Base-by-base conservation (phyloP, 1,139 yeast species). In the Pichia sp. region DNA sequence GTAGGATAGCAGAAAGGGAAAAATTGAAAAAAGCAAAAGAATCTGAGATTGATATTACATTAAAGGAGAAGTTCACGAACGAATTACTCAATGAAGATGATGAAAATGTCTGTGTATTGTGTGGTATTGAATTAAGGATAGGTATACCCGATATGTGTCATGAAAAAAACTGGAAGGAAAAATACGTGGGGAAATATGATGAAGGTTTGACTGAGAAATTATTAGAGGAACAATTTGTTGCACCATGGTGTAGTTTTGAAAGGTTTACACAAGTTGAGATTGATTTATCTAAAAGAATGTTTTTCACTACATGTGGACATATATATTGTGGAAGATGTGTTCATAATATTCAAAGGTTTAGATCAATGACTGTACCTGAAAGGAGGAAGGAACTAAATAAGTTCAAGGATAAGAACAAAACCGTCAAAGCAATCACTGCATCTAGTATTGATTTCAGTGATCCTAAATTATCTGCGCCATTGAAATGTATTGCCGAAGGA, bases 291-390 rank as follows among this genome's bases (percentile, higher is more conserved):
- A 77, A 71, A 53, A 69, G 91, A 46, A 74, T 83, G 5, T 86
- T 81, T 56, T 71, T 74, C 23, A 72, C 89, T 0, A 55, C 58
- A 11, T 88, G 96, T 64, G 96, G 96, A 0, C 96, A 88, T 63
- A 72, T 80, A 1, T 88, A 75, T 57, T 88, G 96, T 60, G 96
- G 95, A 2, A 63, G 91, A 40, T 88, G 96, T 63, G 84, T 82
- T 17, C 74, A 73, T 51, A 71, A 71, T 48, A 76, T 80, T 17
- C 72, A 70, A 54, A 35, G 44, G 47, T 32, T 32, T 22, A 22
- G 39, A n/a, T 31, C 42, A 4, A 33, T 34, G 43, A 34, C 43
- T 21, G 41, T 38, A 5, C 40, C 33, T 17, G 46, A 46, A 28
- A 45, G 47, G 21, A 30, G 30, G 5, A 36, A 25, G 8, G 38